Base-by-base conservation (phyloP, 768 basidiomycete genomes). In the Pisolithus marmoratus region DNA sequence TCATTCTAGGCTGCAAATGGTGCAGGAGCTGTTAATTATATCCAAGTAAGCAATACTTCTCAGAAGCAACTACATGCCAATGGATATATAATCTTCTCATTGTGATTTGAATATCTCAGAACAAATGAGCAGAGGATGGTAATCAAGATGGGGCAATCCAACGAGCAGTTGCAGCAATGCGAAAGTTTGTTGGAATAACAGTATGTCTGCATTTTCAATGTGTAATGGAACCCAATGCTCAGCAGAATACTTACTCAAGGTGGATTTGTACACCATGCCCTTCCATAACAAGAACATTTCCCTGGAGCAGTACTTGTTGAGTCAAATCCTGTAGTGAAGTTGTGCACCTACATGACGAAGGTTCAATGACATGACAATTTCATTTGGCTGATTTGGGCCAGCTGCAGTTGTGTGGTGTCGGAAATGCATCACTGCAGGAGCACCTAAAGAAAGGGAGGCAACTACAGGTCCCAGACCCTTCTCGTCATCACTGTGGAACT, bases 401-500 rank as follows among this genome's bases (percentile, higher is more conserved):
- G 75, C 69, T 54, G 65, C 75, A 38, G 56, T 66, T 47, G 67
- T 58, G 54, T 71, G 76, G 26, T 74, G 64, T 20, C 88, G 81
- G 63, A 92, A 92, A 60, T 88, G 82, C 86, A 92, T 92, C 46
- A 83, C 61, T 0, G 90, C 89, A 8, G 85, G 74, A 6, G 87
- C 82, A 37, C 89, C 89, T 19, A 92, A 69, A 0, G 88, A 90
- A 44, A 92, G 66, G 8, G 87, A 85, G 2, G 89, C 88, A 2
- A 92, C 82, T 4, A 79, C 58, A 4, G 84, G 83, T 3, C 87
- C 88, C 4, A 92, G 68, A 4, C 87, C 90, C 11, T 71, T 69
- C 69, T 92, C 89, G 50, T 77, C 78, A 58, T 92, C 89, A 54
- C 84, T 89, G 58, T 91, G 89, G 62, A 88, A 90, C 87, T 89